Conservation (phyloP, 1,139 yeast species). For the Debaryomyces psychrophilus region DNA sequence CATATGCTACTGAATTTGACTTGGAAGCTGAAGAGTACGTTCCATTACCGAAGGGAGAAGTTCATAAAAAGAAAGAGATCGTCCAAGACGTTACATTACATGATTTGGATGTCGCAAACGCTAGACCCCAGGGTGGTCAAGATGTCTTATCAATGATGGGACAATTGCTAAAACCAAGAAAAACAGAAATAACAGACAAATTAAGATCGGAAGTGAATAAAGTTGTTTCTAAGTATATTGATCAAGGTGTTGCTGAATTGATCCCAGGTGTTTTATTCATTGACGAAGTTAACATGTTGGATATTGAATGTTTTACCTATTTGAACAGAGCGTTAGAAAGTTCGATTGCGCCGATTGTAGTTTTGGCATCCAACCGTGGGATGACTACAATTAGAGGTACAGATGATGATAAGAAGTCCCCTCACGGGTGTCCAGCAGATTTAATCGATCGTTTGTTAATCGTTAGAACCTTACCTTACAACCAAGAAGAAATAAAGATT, state of each 20-base stretch:
- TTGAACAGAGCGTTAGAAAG: conserved; percentile 92
- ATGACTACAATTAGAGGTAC: conserved; percentile 90
- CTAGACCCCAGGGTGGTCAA: conserved; percentile 98
- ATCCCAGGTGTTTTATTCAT: conserved; percentile 97
- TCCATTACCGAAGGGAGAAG: conserved; percentile 98
- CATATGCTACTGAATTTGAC: conserved; percentile 97
- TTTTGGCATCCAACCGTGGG: conserved; percentile 94
- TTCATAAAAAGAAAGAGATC: conserved; percentile 96
- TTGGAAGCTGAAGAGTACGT: conserved; percentile 98
- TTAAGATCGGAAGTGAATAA: conserved; percentile 91
- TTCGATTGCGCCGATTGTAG: conserved; percentile 90
- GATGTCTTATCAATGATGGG: conserved; percentile 99
- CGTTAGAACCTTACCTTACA: conserved; percentile 88
- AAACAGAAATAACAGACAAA: conserved; percentile 98
- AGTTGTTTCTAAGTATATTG: conserved; percentile 93
- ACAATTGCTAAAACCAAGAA: conserved; percentile 90
- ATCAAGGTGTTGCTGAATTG: conserved; percentile 96
- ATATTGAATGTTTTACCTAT: conserved; percentile 92
- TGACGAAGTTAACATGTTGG: conserved; percentile 98
- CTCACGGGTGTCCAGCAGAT: conserved; percentile 98
- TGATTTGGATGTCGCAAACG: conserved; percentile 94
- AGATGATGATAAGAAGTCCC: conserved; percentile 72
- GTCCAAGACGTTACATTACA: conserved; percentile 97
- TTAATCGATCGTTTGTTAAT: conserved; percentile 87
- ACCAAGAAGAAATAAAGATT: conserved; percentile 76